Evolutionary conservation across 305 asterid genomes (phyloP).

Genomic region (Plantago lanceolata): DNA sequence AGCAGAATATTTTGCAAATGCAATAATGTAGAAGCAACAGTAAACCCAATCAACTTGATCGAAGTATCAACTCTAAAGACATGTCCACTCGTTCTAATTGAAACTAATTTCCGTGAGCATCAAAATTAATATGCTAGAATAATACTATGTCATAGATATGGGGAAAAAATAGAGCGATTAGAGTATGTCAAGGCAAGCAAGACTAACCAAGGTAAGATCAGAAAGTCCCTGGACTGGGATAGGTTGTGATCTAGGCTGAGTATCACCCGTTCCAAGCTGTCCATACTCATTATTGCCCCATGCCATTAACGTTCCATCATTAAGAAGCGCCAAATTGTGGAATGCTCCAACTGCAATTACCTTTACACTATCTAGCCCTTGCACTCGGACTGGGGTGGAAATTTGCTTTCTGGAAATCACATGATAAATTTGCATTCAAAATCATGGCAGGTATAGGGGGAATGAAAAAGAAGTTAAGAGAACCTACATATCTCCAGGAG

Average conservation of each 20-base stretch:
- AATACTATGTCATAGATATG: constrained; percentile 5
- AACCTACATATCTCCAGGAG: constrained; percentile 94
- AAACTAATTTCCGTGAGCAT: constrained; percentile 11
- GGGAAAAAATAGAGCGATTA: neutral
- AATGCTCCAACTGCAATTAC: constrained; percentile 92
- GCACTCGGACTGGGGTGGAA: constrained; percentile 90
- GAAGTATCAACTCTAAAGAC: neutral
- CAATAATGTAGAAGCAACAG: neutral
- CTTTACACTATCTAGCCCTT: constrained; percentile 81
- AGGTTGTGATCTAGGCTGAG: constrained; percentile 98
- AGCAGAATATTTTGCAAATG: neutral
- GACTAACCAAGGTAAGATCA: constrained; percentile 75
- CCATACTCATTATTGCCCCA: constrained; percentile 99
- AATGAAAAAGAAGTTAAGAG: neutral
- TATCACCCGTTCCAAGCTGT: constrained; percentile 97
- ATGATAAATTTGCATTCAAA: constrained; percentile 18
- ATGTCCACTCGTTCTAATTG: constrained; percentile 3
- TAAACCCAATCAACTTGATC: neutral
- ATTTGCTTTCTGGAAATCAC: constrained; percentile 72
- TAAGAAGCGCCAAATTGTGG: constrained; percentile 91
- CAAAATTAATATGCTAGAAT: constrained; percentile 8
- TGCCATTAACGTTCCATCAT: constrained; percentile 78
- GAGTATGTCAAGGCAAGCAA: constrained; percentile 22
- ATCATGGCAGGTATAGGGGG: constrained; percentile 19
- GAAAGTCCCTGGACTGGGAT: constrained; percentile 80